Conservation (phyloP, 83 land plant genomes). For the Diphasiastrum complanatum region DNA sequence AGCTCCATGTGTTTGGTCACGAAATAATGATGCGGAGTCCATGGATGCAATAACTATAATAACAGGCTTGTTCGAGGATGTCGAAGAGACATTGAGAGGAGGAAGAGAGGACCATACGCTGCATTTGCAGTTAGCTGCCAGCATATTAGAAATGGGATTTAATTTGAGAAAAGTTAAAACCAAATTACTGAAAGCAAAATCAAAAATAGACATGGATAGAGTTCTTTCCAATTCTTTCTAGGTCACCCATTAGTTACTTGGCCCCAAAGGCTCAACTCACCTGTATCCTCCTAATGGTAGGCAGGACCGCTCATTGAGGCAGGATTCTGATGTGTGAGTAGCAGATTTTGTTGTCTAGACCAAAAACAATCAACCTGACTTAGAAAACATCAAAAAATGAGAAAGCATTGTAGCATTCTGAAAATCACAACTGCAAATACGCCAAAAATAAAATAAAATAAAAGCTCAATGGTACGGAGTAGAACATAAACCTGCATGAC, state of each 20-base stretch:
- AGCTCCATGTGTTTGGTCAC: slow-evolving; percentile 76
- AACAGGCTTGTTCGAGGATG: slow-evolving; percentile 46
- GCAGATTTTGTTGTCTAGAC: slow-evolving; percentile 70
- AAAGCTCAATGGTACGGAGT: background rate
- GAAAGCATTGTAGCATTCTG: background rate
- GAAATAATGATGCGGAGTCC: slow-evolving; percentile 91
- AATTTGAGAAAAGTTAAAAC: background rate
- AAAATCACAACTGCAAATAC: slow-evolving; percentile 7
- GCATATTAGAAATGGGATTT: slow-evolving; percentile 1
- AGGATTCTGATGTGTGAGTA: slow-evolving; percentile 70
- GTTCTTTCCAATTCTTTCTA: too few species aligned
- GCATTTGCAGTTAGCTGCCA: slow-evolving; percentile 33
- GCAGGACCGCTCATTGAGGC: slow-evolving; percentile 69
- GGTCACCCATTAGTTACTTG: background rate
- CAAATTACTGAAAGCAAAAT: too few species aligned
- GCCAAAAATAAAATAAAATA: background rate
- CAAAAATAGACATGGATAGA: too few species aligned
- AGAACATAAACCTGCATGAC: slow-evolving; percentile 70
- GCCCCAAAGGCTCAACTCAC: slow-evolving; percentile 24
- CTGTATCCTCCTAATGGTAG: slow-evolving; percentile 96
- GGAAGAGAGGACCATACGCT: slow-evolving; percentile 95
- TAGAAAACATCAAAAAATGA: slow-evolving; percentile 3
- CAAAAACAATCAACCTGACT: slow-evolving; percentile 9
- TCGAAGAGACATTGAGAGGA: slow-evolving; percentile 55
- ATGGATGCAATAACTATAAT: slow-evolving; percentile 65